Evolutionary conservation across 179 eudicot species (phyloP), one percentile per base, ranked within the genome.

Genomic region (Spinacia oleracea): DNA sequence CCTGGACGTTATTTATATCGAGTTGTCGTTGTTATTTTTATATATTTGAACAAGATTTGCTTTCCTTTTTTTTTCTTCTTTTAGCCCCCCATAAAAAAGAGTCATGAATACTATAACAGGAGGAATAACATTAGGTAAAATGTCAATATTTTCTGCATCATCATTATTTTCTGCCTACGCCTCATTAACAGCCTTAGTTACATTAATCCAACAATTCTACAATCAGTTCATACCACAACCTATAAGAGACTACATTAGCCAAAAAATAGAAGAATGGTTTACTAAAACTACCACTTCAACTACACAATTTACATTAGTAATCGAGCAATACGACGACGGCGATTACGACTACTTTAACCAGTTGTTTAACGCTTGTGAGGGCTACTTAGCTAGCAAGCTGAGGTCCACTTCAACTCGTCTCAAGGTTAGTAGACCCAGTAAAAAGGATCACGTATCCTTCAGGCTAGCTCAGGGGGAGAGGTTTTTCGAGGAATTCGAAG

Each of bases 81-180:
- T n/a, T n/a, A n/a, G n/a, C n/a, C 2, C 1, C 2, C 38, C 38
- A 35, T 1, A 35, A 35, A 46, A 11, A 2, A 46, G 14, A 63
- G 59, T 31, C 31, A 82, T 83, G 83, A 70, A 79, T 31, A 63
- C 51, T 43, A 45, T 79, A 42, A n/a, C 58, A 12, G 80, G 80
- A 83, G 35, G 53, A 72, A 1, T 27, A 48, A 25, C 75, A 23
- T 5, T 45, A 25, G 58, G 74, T 62, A 32, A 56, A 60, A 16
- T 71, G 46, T 53, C 70, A 46, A 77, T 72, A 70, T 83, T 83
- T 31, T 85, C 90, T 16, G 81, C 88, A 11, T 85, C 90, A 4
- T 79, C 92, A 5, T 42, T 88, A 35, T 88, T 88, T 81, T 79
- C 89, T 3, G 82, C 85, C 11, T 89, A 87, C 32, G 89, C 94